Conservation (phyloP, 1,284 basidiomycete genomes). For the Athelia psychrophila region DNA sequence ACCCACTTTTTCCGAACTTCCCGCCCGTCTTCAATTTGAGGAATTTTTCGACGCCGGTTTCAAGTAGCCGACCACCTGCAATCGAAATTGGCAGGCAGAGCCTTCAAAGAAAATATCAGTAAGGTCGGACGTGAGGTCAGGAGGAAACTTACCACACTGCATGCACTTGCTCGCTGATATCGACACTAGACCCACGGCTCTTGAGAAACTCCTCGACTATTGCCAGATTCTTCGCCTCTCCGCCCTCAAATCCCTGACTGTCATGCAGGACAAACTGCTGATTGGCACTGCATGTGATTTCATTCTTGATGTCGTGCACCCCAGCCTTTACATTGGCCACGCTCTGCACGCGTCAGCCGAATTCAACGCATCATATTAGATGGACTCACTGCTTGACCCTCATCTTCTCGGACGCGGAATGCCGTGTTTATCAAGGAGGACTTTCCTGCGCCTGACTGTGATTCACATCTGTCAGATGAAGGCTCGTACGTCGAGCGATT, state of each 20-base stretch:
- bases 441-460: constrained; percentile 10
- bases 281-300: constrained; percentile 16
- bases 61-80: background rate
- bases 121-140: background rate
- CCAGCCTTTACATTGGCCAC: constrained; percentile 11
- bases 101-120: background rate
- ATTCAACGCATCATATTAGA: background rate
- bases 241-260: constrained; percentile 25
- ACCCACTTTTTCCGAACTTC: background rate
- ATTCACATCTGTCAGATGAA: background rate
- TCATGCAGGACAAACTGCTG: constrained; percentile 25
- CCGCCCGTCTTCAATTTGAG: background rate
- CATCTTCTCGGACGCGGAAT: constrained; percentile 5
- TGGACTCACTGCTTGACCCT: background rate
- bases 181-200: background rate
- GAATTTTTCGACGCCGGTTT: background rate
- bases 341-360: background rate
- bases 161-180: background rate
- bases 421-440: constrained; percentile 9
- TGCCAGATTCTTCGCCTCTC: constrained; percentile 13
- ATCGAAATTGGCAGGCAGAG: background rate
- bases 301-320: constrained; percentile 16
- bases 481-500: background rate
- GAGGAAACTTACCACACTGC: background rate
- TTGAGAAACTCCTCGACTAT: constrained; percentile 17